A percentile compares a stretch with the other conserved stretches of the same genome.
Evolutionary conservation across 1,284 basidiomycete genomes (phyloP).

Genomic region (Cutaneotrichosporon dermatis): DNA sequence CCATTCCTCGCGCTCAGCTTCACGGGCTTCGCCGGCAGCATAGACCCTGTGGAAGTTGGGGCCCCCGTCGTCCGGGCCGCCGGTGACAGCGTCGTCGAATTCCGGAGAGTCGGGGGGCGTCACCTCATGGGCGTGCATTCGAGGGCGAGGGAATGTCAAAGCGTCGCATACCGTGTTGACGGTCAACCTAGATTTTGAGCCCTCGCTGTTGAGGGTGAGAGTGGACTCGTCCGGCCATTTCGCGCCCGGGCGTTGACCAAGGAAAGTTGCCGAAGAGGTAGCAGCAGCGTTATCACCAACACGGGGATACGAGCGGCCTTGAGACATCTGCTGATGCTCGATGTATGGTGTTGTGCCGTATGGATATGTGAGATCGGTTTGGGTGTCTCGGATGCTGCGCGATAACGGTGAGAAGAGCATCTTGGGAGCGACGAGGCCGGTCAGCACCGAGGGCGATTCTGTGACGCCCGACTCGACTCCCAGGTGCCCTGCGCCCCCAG

Average conservation of each 20-base stretch:
- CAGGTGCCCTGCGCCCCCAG: neutral
- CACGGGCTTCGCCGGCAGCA: conserved; percentile 8
- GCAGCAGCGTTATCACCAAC: conserved; percentile 5
- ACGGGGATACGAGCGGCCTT: conserved; percentile 10
- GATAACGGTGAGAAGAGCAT: conserved; percentile 41
- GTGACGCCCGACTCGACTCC: conserved; percentile 15
- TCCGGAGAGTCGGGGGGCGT: conserved; percentile 37
- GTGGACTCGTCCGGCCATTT: conserved; percentile 23
- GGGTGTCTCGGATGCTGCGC: conserved; percentile 18
- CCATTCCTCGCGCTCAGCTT: conserved; percentile 22
- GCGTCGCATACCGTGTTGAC: conserved; percentile 37
- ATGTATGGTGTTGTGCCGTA: neutral
- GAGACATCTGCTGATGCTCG: neutral
- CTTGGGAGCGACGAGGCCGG: conserved; percentile 34
- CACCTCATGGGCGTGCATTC: conserved; percentile 35
- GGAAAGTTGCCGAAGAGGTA: neutral
- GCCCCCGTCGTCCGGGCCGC: conserved; percentile 4
- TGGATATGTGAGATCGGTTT: neutral
- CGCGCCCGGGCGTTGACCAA: conserved; percentile 1
- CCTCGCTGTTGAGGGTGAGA: conserved; percentile 16
- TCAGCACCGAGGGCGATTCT: conserved; percentile 34
- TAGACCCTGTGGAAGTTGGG: conserved; percentile 10
- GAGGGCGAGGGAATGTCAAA: conserved; percentile 37
- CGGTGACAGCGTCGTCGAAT: conserved; percentile 2
- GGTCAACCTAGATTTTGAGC: conserved; percentile 14